Base-by-base conservation (phyloP, 2,329 filamentous ascomycete genomes). In the Claviceps cyperi region DNA sequence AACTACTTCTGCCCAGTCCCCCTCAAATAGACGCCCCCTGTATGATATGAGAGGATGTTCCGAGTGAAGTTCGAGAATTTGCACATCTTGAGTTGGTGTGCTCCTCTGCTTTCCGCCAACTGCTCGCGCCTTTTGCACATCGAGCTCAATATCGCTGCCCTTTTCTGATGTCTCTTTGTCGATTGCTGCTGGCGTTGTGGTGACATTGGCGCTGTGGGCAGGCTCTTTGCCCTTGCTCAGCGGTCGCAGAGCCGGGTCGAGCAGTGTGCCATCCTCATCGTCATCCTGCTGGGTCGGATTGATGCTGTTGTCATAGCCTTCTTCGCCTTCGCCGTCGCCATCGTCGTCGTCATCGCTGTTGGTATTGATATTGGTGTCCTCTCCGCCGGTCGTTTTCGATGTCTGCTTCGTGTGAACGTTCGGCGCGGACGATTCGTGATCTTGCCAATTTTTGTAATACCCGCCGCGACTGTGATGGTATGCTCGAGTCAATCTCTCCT, bases 61-160 rank as follows among this genome's bases (percentile, higher is more conserved):
- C 1, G 83, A 83, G 64, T 94, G 84, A 3, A 96, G 73, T 28
- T 87, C 88, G n/a, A 92, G 72, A 47, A 96, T 82, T 60, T 95
- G 88, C 5, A 95, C 77, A 39, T 76, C 67, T 32, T 68, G 61
- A 6, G 53, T 38, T 43, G 43, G 48, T 17, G 28, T 11, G 6
- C 44, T 21, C 17, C 32, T n/a, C 19, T 58, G 53, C 13, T 50
- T 28, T 15, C 32, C 44, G 28, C 21, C 44, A 15, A 3, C 32
- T 22, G n/a, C 28, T 15, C 8, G 46, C 15, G 50, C 48, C 15
- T 54, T 51, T 41, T 35, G 43, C n/a, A n/a, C 36, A 24, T 45
- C 49, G 15, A 41, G 46, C 14, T 37, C 36, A 38, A 49, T 50
- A 11, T 21, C 22, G 19, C 35, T 21, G 8, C n/a, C 15, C 36